Conservation (phyloP, 306 rosid species). For the Rosa chinensis region DNA sequence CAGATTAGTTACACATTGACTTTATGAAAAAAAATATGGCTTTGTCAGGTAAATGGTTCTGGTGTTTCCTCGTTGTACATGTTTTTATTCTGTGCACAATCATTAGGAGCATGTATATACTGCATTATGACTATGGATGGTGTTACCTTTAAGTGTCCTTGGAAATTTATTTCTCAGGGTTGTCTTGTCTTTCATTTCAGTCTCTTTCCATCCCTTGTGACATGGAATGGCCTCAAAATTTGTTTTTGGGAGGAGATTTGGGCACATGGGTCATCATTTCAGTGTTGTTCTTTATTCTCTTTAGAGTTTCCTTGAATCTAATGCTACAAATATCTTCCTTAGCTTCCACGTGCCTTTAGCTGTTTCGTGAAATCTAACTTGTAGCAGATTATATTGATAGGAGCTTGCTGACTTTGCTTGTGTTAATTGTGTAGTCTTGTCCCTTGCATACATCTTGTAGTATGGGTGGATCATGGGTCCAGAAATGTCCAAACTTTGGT, state of each 20-base stretch:
- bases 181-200: neutral
- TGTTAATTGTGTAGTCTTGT: neutral
- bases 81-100: neutral
- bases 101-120: neutral
- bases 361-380: neutral
- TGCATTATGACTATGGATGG: neutral
- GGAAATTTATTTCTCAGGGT: neutral
- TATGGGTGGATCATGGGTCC: neutral
- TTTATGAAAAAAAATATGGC: neutral
- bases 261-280: neutral
- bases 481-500: neutral
- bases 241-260: neutral
- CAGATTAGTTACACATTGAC: neutral
- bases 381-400: neutral
- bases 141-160: neutral
- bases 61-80: neutral
- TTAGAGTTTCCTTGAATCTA: neutral
- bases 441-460: neutral
- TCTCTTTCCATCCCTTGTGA: neutral
- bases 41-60: constrained; percentile 1
- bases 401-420: neutral
- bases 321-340: neutral
- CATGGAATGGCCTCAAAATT: neutral
- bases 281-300: neutral
- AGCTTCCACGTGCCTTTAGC: neutral